Conservation (phyloP, 441 rosid species). For the Isatis lusitanica region DNA sequence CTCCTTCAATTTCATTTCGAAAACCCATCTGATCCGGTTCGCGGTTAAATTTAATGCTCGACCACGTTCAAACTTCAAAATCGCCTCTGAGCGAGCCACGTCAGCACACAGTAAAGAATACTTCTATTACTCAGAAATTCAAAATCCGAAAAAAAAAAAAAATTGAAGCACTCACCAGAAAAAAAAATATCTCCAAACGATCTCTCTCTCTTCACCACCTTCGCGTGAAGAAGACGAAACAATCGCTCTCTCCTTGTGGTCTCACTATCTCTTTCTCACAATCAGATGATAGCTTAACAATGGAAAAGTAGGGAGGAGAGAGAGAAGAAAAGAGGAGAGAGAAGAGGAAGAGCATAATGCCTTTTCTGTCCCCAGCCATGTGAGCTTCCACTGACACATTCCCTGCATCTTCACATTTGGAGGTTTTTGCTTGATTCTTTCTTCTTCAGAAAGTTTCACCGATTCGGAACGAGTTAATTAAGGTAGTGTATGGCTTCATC, state of each 20-base stretch:
- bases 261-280: conserved; percentile 27
- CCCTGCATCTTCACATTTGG: conserved; percentile 36
- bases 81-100: conserved; percentile 14
- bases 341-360: conserved; percentile 19
- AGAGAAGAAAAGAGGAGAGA: not conserved
- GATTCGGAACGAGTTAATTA: conserved; percentile 39
- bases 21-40: conserved; percentile 14
- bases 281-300: conserved; percentile 12
- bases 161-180: not conserved
- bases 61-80: conserved; percentile 14
- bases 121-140: conserved; percentile 11
- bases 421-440: conserved; percentile 26
- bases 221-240: conserved; percentile 42
- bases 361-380: conserved; percentile 67
- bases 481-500: conserved; percentile 66
- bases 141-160: conserved; percentile 5
- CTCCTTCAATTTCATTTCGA: conserved; percentile 5
- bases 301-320: not conserved
- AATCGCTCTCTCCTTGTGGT: conserved; percentile 31
- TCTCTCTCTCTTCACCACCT: conserved; percentile 26
- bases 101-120: conserved; percentile 24
- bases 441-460: conserved; percentile 2
- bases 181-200: conserved; percentile 28
- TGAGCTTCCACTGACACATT: conserved; percentile 80
- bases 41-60: conserved; percentile 10